Percentiles rank a stretch among this genome's conserved stretches.
Conservation (phyloP, 2,329 filamentous ascomycete genomes). For the Fusarium sp. region DNA sequence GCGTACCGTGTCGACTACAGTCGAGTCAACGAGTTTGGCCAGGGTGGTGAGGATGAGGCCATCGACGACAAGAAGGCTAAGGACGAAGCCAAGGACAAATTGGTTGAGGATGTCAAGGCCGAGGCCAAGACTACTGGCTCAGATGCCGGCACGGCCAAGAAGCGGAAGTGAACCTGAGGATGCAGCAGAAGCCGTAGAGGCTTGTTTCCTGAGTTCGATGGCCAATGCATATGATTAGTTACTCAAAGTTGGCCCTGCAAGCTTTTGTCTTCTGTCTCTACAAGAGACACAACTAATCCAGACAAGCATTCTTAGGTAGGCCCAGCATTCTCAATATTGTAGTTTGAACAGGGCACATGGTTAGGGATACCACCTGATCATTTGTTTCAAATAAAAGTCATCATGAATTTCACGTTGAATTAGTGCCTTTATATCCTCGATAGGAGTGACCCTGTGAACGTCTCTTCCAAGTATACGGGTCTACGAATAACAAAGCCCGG, state of each 20-base stretch:
- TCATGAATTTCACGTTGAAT: not conserved
- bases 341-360: not conserved
- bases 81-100: constrained; percentile 54
- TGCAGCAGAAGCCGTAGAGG: not conserved
- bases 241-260: not conserved
- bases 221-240: not conserved
- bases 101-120: constrained; percentile 52
- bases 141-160: constrained; percentile 58
- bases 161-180: constrained; percentile 51
- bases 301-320: not conserved
- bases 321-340: not conserved
- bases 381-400: not conserved
- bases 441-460: not conserved
- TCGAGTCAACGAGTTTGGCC: constrained; percentile 96
- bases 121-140: constrained; percentile 61
- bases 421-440: not conserved
- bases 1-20: constrained; percentile 92
- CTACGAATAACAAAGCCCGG: not conserved
- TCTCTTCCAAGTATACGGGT: not conserved
- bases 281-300: not conserved
- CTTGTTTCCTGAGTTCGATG: not conserved
- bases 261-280: not conserved
- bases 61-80: constrained; percentile 74
- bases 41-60: constrained; percentile 92
- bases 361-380: not conserved